phyloP scores from a whole-genome alignment of 129 eudicot genomes.

The Arctium lappa region DNA sequence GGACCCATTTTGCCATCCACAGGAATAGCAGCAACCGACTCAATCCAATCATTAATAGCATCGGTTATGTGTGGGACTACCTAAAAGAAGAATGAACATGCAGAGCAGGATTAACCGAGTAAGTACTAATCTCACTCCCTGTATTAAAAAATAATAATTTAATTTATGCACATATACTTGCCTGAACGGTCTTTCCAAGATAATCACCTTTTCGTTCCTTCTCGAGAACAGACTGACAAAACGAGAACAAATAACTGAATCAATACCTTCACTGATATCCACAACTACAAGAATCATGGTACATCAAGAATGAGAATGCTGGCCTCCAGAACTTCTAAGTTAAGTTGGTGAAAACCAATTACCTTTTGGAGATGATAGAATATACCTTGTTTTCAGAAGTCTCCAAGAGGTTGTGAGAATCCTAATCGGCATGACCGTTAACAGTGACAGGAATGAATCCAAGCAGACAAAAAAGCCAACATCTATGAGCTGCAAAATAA shows the following conservation, averaged over 20 bases:
- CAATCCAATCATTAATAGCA: slow-evolving; percentile 93
- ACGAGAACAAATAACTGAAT: slow-evolving; percentile 5
- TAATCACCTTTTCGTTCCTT: slow-evolving; percentile 88
- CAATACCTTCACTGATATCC: neutral
- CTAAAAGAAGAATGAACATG: slow-evolving; percentile 41
- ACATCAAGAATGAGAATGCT: neutral
- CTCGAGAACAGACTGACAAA: slow-evolving; percentile 76
- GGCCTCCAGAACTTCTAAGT: neutral
- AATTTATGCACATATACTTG: slow-evolving; percentile 18
- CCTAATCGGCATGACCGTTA: slow-evolving; percentile 91
- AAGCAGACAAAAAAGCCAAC: slow-evolving; percentile 90
- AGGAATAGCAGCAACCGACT: slow-evolving; percentile 76
- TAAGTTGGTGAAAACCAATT: slow-evolving; percentile 24
- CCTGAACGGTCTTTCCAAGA: slow-evolving; percentile 98
- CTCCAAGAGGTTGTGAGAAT: slow-evolving; percentile 57
- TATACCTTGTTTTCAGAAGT: slow-evolving; percentile 65
- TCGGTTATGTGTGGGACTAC: slow-evolving; percentile 96
- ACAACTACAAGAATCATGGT: slow-evolving; percentile 6
- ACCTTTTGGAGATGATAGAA: slow-evolving; percentile 8
- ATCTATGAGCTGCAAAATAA: slow-evolving; percentile 73
- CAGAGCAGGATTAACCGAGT: slow-evolving; percentile 4
- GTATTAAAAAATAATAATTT: neutral
- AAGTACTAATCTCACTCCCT: slow-evolving; percentile 12
- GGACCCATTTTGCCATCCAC: slow-evolving; percentile 94
- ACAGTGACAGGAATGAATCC: slow-evolving; percentile 81